Base-by-base conservation (phyloP, 2,329 filamentous ascomycete species). In the Botrytis galanthina region DNA sequence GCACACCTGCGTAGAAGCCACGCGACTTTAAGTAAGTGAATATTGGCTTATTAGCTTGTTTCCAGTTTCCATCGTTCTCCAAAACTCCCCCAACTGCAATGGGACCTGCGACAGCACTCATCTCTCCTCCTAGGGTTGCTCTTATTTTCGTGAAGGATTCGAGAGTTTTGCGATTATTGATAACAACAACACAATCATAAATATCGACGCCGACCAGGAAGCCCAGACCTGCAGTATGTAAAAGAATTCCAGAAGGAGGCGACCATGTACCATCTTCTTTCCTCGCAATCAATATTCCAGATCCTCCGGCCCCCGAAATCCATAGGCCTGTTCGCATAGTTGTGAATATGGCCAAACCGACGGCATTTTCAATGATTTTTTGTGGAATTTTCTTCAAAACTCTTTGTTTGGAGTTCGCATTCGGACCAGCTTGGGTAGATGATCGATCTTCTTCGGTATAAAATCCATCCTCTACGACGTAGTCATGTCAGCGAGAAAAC, bases 281-380 rank as follows among this genome's bases (percentile, higher is more conserved):
- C 93, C 93, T 89, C 29, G 91, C 95, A 74, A 98, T 90, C 57
- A 98, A 86, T 57, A 98, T 88, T 69, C 95, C 95, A 73, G 93
- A 95, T 57, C 95, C 95, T 42, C 95, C 95, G 26, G 94, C 95
- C 63, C 95, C 95, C 63, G 93, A 95, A 78, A 97, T 87, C 93
- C 95, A 97, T 46, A 98, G 85, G 20, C 95, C 95, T 22, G 93
- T 95, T 74, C 95, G 91, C 94, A 98, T 97, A 44, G 94, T 97
- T 0, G 95, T 97, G 84, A 98, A 98, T 77, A 98, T 93, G 72
- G 94, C 95, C 73, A 98, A 87, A 18, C 94, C 95, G 77, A 95
- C 94, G 42, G 95, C 94, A 83, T 96, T 93, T 80, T 93, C 90
- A 78, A 98, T 93, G 73, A 98, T 93, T 80, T 91, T 88, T 73